Percentiles rank a stretch among this genome's conserved stretches.
These are phyloP conservation scores for Trichophyton verrucosum DNA, from an alignment of 2,329 filamentous ascomycete species.

Conservation along the genomic window DNA sequence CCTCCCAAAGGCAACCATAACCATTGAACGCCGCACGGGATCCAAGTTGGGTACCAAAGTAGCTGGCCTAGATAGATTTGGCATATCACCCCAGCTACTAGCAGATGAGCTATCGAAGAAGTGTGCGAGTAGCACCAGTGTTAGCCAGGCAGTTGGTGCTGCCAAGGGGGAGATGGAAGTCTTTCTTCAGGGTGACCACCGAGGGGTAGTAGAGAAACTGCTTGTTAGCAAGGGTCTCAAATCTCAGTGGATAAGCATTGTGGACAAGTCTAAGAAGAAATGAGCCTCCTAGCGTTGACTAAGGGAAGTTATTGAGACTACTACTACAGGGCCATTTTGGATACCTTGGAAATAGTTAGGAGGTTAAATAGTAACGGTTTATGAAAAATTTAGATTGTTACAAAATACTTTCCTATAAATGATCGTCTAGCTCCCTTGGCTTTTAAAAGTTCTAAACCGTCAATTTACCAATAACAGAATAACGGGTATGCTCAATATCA, in stretches of 20 bases:
- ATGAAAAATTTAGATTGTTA: background rate
- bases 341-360: too few relatives aligned
- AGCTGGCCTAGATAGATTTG: slow-evolving; percentile 49
- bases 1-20: slow-evolving; percentile 48
- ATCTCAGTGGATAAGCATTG: slow-evolving; percentile 48
- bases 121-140: slow-evolving; percentile 55
- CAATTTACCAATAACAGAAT: too few relatives aligned
- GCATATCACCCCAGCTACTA: slow-evolving; percentile 46
- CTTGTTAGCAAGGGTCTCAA: slow-evolving; percentile 48
- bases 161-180: slow-evolving; percentile 55
- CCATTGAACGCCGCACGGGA: slow-evolving; percentile 51
- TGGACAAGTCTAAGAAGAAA: slow-evolving; percentile 57
- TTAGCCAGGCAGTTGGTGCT: slow-evolving; percentile 49
- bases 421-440: too few relatives aligned
- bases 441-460: too few relatives aligned
- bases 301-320: background rate
- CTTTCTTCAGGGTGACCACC: slow-evolving; percentile 55
- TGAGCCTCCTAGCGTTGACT: background rate
- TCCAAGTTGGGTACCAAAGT: slow-evolving; percentile 55
- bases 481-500: too few relatives aligned
- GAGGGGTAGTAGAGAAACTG: slow-evolving; percentile 47
- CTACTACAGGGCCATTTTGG: too few relatives aligned
- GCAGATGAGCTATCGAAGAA: slow-evolving; percentile 56
- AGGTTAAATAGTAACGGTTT: background rate
- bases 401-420: too few relatives aligned